phyloP scores from a whole-genome alignment of 169 alveolate genomes.

The Theileria orientalis region DNA sequence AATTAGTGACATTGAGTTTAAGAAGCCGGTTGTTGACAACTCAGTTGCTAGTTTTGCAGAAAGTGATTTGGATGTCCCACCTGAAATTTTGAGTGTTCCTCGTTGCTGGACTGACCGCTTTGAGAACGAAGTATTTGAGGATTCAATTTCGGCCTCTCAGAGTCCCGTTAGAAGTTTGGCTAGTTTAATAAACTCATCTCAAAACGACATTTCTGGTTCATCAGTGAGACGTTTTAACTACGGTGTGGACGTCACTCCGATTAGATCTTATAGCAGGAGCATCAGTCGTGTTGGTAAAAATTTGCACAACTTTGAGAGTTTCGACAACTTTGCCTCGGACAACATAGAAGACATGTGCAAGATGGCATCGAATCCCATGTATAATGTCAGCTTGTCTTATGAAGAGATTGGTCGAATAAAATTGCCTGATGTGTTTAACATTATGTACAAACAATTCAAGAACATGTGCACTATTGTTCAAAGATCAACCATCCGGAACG shows the following conservation, averaged over 20 bases:
- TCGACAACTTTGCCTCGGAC: neutral
- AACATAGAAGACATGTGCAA: constrained; percentile 33
- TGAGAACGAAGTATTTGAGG: constrained; percentile 19
- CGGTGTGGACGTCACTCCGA: constrained; percentile 2
- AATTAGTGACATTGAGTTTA: constrained; percentile 32
- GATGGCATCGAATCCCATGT: constrained; percentile 51
- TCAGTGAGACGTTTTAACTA: neutral
- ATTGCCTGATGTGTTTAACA: constrained; percentile 17
- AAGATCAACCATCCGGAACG: constrained; percentile 56
- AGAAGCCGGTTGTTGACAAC: constrained; percentile 54
- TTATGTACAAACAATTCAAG: constrained; percentile 51
- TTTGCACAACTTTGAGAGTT: neutral
- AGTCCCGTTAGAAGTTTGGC: constrained; percentile 52
- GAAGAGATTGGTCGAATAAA: constrained; percentile 18
- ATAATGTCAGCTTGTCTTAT: constrained; percentile 28
- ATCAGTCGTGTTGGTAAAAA: neutral
- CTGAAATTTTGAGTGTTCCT: constrained; percentile 32
- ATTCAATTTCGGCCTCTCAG: constrained; percentile 41
- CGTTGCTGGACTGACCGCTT: constrained; percentile 63
- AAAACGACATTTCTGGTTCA: constrained; percentile 1
- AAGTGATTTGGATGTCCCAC: constrained; percentile 16
- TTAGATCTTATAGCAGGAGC: neutral
- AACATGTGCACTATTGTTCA: constrained; percentile 51
- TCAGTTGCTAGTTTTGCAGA: constrained; percentile 33
- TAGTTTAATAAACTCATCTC: constrained; percentile 14